These are phyloP conservation scores for Pleodorina starrii DNA, from an alignment of 139 green algal species.

Conservation along the genomic window DNA sequence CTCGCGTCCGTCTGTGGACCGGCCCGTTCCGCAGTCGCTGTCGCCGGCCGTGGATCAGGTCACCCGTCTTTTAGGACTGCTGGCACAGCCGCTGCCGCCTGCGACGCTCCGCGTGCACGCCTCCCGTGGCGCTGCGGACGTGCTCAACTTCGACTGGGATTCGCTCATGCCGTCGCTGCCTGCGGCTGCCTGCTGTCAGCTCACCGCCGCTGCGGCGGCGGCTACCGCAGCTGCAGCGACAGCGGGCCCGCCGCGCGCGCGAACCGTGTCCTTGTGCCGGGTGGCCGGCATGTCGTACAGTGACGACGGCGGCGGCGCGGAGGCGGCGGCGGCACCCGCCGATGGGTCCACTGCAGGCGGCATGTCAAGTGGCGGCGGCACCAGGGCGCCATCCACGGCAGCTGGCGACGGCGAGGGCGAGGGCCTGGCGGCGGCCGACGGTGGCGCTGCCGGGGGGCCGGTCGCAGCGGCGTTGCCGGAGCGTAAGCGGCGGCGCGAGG, in stretches of 20 bases:
- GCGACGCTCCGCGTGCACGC: neutral
- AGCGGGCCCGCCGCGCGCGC: neutral
- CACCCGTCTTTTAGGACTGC: constrained; percentile 2
- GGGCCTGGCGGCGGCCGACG: neutral
- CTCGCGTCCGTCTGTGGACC: no score
- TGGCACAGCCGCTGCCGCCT: constrained; percentile 34
- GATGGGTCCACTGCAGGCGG: neutral
- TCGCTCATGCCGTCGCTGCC: constrained; percentile 40
- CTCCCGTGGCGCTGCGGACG: constrained; percentile 9
- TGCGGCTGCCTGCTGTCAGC: neutral
- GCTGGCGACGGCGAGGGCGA: neutral
- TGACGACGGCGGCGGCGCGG: neutral
- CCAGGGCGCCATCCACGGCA: no score
- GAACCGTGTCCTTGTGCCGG: constrained; percentile 5
- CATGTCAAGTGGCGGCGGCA: neutral
- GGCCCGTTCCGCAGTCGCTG: neutral
- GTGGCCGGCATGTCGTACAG: constrained; percentile 1
- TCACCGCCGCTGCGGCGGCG: neutral
- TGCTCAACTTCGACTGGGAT: constrained; percentile 31
- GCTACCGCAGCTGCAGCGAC: neutral
- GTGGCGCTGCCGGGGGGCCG: neutral
- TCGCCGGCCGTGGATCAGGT: constrained; percentile 15
- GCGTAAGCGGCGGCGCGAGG: neutral
- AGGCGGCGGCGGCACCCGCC: neutral
- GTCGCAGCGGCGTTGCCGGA: neutral